These are phyloP conservation scores for Talaromyces nanjingensis DNA, from an alignment of 495 filamentous ascomycete species.

Conservation along the genomic window DNA sequence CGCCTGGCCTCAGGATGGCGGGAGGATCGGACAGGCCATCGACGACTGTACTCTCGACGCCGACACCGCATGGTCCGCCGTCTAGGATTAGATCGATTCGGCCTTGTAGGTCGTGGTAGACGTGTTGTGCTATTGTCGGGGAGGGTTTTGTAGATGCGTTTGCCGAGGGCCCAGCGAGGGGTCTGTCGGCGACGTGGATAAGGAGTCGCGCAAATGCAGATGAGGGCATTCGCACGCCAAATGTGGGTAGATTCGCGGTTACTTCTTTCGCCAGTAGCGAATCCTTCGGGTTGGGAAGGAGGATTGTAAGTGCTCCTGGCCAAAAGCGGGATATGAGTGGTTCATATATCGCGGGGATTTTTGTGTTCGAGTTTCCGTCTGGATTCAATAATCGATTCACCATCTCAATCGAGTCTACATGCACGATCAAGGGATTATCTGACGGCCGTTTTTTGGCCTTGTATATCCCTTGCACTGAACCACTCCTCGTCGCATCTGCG, in stretches of 20 bases:
- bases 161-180: slow-evolving; percentile 89
- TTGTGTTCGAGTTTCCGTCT: slow-evolving; percentile 16
- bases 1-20: slow-evolving; percentile 77
- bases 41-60: slow-evolving; percentile 95
- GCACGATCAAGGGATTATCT: slow-evolving; percentile 94
- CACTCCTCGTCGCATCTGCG: slow-evolving; percentile 80
- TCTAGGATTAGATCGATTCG: slow-evolving; percentile 88
- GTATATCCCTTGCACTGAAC: slow-evolving; percentile 88
- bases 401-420: slow-evolving; percentile 77
- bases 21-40: slow-evolving; percentile 81
- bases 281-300: slow-evolving; percentile 66
- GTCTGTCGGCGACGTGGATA: slow-evolving; percentile 66
- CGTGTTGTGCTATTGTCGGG: slow-evolving; percentile 83
- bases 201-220: slow-evolving; percentile 78
- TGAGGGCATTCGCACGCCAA: slow-evolving; percentile 85
- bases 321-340: slow-evolving; percentile 79
- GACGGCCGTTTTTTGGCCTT: slow-evolving; percentile 79
- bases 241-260: slow-evolving; percentile 73
- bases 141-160: slow-evolving; percentile 90
- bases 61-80: slow-evolving; percentile 76
- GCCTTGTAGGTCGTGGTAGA: slow-evolving; percentile 74
- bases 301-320: slow-evolving; percentile 91
- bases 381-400: slow-evolving; percentile 56
- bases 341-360: slow-evolving; percentile 76
- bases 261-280: slow-evolving; percentile 78